phyloP scores from a whole-genome alignment of 257 asterid species.

The Scutellaria galericulata region DNA sequence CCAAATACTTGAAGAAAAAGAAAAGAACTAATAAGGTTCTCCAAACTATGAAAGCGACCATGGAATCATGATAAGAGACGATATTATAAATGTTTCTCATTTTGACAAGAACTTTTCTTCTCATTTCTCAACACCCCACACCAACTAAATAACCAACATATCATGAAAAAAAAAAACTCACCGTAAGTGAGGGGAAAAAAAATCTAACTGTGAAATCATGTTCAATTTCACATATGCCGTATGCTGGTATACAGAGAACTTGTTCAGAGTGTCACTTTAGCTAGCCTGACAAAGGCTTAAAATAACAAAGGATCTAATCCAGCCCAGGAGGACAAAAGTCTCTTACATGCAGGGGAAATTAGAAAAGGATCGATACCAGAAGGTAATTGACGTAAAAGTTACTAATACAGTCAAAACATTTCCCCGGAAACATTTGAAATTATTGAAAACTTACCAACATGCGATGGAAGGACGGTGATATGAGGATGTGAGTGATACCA shows the following conservation, averaged over 20 bases:
- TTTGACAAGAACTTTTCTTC: not conserved
- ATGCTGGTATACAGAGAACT: not conserved
- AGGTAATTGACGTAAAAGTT: not conserved
- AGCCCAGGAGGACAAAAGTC: slow-evolving; percentile 9
- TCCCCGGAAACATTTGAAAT: not conserved
- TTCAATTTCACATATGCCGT: no score
- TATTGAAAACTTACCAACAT: slow-evolving; percentile 76
- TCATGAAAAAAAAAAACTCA: slow-evolving; percentile 8
- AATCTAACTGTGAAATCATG: not conserved
- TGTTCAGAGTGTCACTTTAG: not conserved
- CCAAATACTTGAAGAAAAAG: slow-evolving; percentile 12
- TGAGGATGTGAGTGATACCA: slow-evolving; percentile 99
- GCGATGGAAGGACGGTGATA: slow-evolving; percentile 98
- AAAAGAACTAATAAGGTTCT: slow-evolving; percentile 5
- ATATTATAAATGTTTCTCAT: not conserved
- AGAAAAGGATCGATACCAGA: not conserved
- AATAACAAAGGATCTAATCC: slow-evolving; percentile 7
- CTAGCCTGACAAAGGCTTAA: not conserved
- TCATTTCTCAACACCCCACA: not conserved
- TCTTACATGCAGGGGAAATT: not conserved
- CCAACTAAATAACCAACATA: slow-evolving; percentile 10
- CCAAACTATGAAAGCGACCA: slow-evolving; percentile 11
- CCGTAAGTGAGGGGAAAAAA: not conserved
- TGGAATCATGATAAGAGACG: not conserved
- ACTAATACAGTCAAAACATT: not conserved